These are phyloP conservation scores for Tuber magnatum DNA, from an alignment of 495 filamentous ascomycete genomes.

Conservation along the genomic window DNA sequence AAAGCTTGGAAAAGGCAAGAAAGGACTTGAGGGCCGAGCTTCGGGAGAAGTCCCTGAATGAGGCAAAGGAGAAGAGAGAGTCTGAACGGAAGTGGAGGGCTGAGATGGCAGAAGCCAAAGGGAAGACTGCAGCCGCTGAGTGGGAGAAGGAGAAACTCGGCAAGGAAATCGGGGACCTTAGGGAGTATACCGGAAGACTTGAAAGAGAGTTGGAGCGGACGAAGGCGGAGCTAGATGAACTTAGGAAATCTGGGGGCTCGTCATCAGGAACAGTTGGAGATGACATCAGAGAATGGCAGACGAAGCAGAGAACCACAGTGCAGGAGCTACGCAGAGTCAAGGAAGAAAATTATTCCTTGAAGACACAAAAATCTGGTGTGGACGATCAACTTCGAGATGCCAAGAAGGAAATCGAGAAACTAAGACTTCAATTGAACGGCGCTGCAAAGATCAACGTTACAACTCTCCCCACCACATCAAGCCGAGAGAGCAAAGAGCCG, in stretches of 20 bases:
- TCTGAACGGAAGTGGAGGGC: constrained; percentile 50
- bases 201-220: constrained; percentile 43
- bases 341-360: constrained; percentile 50
- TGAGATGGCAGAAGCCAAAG: constrained; percentile 56
- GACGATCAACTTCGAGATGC: constrained; percentile 48
- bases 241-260: constrained; percentile 16
- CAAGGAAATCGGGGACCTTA: constrained; percentile 55
- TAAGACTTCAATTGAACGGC: constrained; percentile 29
- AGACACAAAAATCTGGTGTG: constrained; percentile 50
- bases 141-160: constrained; percentile 59
- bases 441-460: constrained; percentile 9
- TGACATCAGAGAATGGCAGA: constrained; percentile 34
- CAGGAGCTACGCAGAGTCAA: constrained; percentile 50
- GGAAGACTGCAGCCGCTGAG: constrained; percentile 49
- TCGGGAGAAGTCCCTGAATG: constrained; percentile 45
- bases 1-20: constrained; percentile 46
- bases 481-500: constrained; percentile 22
- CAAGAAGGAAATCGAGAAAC: constrained; percentile 47
- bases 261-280: constrained; percentile 2
- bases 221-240: constrained; percentile 25
- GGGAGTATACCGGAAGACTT: constrained; percentile 51
- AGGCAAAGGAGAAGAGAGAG: constrained; percentile 49
- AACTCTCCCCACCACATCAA: neutral
- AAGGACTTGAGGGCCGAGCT: constrained; percentile 44
- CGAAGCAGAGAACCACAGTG: constrained; percentile 32